phyloP scores from a whole-genome alignment of 768 basidiomycete genomes.

The Arthromyces matolae region DNA sequence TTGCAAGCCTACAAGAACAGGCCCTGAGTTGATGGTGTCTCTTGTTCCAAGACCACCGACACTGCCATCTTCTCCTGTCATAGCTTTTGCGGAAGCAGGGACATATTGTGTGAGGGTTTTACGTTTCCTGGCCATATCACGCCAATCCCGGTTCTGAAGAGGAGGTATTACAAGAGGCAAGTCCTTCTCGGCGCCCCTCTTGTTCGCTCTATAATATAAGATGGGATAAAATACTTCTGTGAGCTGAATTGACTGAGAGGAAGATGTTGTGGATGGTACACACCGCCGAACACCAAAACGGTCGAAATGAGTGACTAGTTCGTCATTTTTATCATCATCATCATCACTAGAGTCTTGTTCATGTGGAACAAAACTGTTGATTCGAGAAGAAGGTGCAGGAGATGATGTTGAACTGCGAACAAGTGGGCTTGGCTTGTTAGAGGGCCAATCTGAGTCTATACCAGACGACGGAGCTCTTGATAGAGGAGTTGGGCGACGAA shows the following conservation, averaged over 20 bases:
- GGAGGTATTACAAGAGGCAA: slow-evolving; percentile 83
- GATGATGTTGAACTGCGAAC: slow-evolving; percentile 46
- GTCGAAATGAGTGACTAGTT: slow-evolving; percentile 71
- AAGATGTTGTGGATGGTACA: slow-evolving; percentile 37
- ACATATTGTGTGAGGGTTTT: slow-evolving; percentile 54
- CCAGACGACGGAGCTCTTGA: slow-evolving; percentile 63
- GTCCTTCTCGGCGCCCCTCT: slow-evolving; percentile 42
- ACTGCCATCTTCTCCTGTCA: slow-evolving; percentile 64
- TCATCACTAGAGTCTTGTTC: slow-evolving; percentile 57
- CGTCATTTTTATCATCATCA: slow-evolving; percentile 61
- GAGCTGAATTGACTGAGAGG: slow-evolving; percentile 63
- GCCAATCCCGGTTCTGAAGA: slow-evolving; percentile 88
- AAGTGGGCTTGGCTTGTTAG: slow-evolving; percentile 60
- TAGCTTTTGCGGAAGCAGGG: slow-evolving; percentile 55
- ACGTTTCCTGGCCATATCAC: slow-evolving; percentile 69
- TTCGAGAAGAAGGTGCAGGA: slow-evolving; percentile 28
- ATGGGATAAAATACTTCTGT: slow-evolving; percentile 46
- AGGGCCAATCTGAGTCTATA: slow-evolving; percentile 51
- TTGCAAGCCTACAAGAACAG: slow-evolving; percentile 69
- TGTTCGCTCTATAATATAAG: slow-evolving; percentile 36
- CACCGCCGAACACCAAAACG: slow-evolving; percentile 82
- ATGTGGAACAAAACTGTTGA: slow-evolving; percentile 22
- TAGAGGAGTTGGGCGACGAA: slow-evolving; percentile 72
- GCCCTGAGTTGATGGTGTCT: slow-evolving; percentile 76
- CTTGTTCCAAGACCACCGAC: slow-evolving; percentile 73